phyloP scores from a whole-genome alignment of 345 rosid genomes.

The Salix viminalis region DNA sequence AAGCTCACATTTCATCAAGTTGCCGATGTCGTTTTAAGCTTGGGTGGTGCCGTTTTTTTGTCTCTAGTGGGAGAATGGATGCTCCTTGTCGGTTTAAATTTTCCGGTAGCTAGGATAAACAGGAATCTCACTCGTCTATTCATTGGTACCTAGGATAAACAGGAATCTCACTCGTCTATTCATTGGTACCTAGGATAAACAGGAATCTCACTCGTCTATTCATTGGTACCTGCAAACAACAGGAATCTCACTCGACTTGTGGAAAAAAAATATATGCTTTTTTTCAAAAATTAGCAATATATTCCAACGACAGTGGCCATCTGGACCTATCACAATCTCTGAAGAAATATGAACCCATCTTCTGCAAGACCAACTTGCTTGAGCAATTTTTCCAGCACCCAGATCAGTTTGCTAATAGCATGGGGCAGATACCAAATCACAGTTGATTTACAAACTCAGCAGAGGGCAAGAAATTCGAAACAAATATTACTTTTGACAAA shows the following conservation, averaged over 20 bases:
- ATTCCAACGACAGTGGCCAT: background rate
- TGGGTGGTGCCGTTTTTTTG: background rate
- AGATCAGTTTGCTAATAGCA: no score
- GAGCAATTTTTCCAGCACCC: no score
- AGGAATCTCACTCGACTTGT: no score
- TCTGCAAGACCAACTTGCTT: no score
- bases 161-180: background rate
- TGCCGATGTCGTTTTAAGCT: background rate
- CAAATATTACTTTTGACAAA: background rate
- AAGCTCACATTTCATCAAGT: background rate
- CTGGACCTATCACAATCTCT: no score
- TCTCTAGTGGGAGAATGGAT: background rate
- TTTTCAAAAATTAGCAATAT: background rate
- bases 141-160: background rate
- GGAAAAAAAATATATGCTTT: no score
- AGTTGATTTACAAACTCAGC: background rate
- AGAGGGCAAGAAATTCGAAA: background rate
- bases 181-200: no score
- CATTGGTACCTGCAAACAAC: background rate
- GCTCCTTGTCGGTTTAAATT: background rate
- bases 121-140: background rate
- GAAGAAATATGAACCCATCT: no score
- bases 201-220: no score
- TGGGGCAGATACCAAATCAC: no score
- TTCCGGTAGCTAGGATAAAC: background rate